phyloP scores from a whole-genome alignment of 2,329 filamentous ascomycete species.

The Bisporella sp. region DNA sequence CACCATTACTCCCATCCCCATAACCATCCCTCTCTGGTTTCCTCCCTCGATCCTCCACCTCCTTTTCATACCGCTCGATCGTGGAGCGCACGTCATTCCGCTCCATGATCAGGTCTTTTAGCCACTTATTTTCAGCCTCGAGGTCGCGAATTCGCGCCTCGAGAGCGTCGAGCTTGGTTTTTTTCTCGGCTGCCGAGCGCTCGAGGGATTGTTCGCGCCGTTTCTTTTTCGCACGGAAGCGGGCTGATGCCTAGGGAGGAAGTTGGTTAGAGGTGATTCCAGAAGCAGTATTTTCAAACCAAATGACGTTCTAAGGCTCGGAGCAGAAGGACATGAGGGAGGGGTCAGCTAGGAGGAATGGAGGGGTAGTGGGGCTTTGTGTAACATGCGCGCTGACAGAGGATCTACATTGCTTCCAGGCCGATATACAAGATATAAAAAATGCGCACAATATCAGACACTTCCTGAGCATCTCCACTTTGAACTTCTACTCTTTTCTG shows the following conservation, averaged over 20 bases:
- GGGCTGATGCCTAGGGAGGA: constrained; percentile 55
- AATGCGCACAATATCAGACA: no score
- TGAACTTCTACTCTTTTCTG: no score
- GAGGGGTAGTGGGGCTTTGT: no score
- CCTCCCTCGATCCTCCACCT: constrained; percentile 24
- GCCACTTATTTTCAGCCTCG: constrained; percentile 73
- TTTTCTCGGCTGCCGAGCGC: constrained; percentile 71
- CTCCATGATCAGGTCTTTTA: constrained; percentile 72
- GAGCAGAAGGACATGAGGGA: no score
- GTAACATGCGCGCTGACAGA: no score
- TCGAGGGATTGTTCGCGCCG: constrained; percentile 81
- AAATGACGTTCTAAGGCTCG: not conserved
- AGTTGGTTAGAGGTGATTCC: not conserved
- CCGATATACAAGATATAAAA: no score
- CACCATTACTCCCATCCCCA: not conserved
- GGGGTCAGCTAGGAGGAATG: no score
- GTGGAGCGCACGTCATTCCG: constrained; percentile 51
- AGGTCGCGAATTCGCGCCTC: constrained; percentile 67
- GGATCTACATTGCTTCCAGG: no score
- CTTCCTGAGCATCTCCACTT: no score
- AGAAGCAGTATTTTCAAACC: not conserved
- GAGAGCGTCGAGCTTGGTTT: constrained; percentile 65
- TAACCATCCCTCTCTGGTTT: constrained; percentile 1
- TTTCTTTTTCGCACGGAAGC: constrained; percentile 94
- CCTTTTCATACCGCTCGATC: constrained; percentile 27